phyloP scores from a whole-genome alignment of 2,329 filamentous ascomycete species.

The Microdochium nivale region DNA sequence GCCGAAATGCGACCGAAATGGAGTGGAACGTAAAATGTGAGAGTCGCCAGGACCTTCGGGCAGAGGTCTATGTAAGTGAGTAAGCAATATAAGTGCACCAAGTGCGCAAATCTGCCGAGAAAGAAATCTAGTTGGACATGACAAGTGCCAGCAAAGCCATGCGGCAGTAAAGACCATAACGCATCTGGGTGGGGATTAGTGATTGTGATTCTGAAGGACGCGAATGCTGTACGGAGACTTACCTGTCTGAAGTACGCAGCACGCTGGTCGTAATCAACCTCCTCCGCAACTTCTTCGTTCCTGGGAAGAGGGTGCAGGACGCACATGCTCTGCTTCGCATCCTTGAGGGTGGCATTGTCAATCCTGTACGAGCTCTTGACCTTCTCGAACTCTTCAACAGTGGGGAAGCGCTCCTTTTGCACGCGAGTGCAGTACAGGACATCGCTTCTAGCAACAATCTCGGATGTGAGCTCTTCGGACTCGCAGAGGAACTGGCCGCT shows the following conservation, averaged over 20 bases:
- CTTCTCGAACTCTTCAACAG: slow-evolving; percentile 68
- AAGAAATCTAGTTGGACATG: slow-evolving; percentile 45
- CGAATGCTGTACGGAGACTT: slow-evolving; percentile 32
- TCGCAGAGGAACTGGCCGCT: slow-evolving; percentile 73
- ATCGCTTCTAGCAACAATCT: slow-evolving; percentile 79
- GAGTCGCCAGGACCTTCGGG: not conserved
- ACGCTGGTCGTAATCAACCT: slow-evolving; percentile 94
- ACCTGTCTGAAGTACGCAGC: slow-evolving; percentile 99
- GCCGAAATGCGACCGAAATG: too few relatives aligned
- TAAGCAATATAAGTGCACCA: not conserved
- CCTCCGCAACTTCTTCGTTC: slow-evolving; percentile 87
- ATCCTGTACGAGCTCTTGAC: slow-evolving; percentile 86
- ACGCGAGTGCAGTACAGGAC: slow-evolving; percentile 96
- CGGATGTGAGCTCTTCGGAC: slow-evolving; percentile 70
- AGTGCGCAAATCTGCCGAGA: slow-evolving; percentile 1
- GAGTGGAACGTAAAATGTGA: too few relatives aligned
- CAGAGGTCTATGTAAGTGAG: not conserved
- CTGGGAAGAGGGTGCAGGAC: slow-evolving; percentile 93
- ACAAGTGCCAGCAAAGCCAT: slow-evolving; percentile 96
- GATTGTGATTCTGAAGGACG: not conserved
- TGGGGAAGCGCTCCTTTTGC: slow-evolving; percentile 92
- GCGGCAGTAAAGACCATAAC: slow-evolving; percentile 92
- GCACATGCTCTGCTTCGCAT: slow-evolving; percentile 87
- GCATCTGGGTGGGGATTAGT: slow-evolving; percentile 63
- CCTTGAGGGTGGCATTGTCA: slow-evolving; percentile 80